Base-by-base conservation (phyloP, 176 grass and related monocot genomes). In the Oryza punctata region DNA sequence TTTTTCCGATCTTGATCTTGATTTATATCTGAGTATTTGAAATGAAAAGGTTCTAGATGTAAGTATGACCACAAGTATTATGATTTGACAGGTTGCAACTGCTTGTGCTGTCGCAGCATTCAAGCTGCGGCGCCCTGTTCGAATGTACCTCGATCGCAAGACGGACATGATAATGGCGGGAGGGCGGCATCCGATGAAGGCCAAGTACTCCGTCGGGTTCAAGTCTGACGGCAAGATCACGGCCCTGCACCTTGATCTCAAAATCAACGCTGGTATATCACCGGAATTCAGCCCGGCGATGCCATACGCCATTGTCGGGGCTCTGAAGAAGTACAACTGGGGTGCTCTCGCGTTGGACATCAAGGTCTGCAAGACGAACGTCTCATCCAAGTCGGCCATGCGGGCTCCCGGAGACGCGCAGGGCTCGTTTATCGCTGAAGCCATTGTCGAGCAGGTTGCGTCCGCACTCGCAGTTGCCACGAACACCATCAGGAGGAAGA, bases 301-400 rank as follows among this genome's bases (percentile, higher is more conserved):
- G 0, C 75, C 94, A 14, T 0, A 0, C 16, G 6, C 32, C 72
- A 81, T 91, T 9, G 47, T 93, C 30, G 86, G 74, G 50, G 13
- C 86, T 33, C 72, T 97, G 54, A 97, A 86, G 50, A 94, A 94
- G 82, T 97, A 97, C 81, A 93, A 94, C 72, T 97, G 92, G 92
- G 92, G 88, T 10, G 78, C 79, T 37, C 84, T 97, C 40, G 68
- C 92, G 12, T 93, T 91, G 16, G 90, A 97, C 64, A 3, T 76
- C 61, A 97, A 93, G 50, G 0, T 94, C 23, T 97, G 95, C 84
- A 94, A 94, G 80, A 97, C 95, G 19, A 97, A 97, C 77, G 54
- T 81, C 26, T 61, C 92, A 14, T 91, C 90, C 0, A 97, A 94
- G 82, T 89, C 95, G 15, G 33, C 84, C 3, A 70, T 97, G 90